Percentiles rank a stretch among this genome's conserved stretches.
phyloP scores from a whole-genome alignment of 805 yeast species.

The Saccharomycopsis fibuligera region DNA sequence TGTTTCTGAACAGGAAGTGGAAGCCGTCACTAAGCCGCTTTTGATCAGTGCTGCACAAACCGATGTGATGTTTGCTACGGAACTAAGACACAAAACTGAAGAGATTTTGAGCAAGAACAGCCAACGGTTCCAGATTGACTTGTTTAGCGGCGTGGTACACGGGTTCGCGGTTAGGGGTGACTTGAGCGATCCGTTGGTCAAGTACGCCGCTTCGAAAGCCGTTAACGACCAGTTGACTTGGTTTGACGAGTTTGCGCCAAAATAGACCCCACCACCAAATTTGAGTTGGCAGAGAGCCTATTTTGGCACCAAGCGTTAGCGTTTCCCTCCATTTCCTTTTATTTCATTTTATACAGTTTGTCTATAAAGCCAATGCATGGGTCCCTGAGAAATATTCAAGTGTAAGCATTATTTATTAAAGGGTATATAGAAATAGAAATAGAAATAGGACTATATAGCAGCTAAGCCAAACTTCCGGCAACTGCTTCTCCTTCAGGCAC shows the following conservation, averaged over 20 bases:
- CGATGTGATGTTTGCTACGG: slow-evolving; percentile 58
- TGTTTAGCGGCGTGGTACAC: slow-evolving; percentile 60
- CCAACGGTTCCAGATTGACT: slow-evolving; percentile 52
- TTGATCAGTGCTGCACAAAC: slow-evolving; percentile 68
- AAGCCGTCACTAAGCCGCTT: slow-evolving; percentile 54
- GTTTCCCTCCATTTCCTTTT: no score
- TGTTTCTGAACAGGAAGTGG: slow-evolving; percentile 58
- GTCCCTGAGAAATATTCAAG: no score
- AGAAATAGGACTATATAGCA: no score
- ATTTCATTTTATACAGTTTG: no score
- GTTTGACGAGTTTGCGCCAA: slow-evolving; percentile 2
- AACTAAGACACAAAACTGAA: slow-evolving; percentile 58
- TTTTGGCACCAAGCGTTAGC: no score
- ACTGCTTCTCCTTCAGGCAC: no score
- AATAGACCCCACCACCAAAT: no score
- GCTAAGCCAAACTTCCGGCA: no score
- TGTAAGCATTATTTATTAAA: no score
- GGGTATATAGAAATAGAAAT: no score
- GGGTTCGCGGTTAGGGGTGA: slow-evolving; percentile 85
- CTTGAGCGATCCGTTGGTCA: slow-evolving; percentile 27
- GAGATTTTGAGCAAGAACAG: slow-evolving; percentile 46
- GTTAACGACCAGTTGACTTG: slow-evolving; percentile 3
- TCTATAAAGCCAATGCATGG: no score
- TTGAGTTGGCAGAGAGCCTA: no score
- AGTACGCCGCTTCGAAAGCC: slow-evolving; percentile 4